Evolutionary conservation across 257 asterid genomes (phyloP), one percentile per base, ranked within the genome.

Genomic region (Cinchona pubescens): DNA sequence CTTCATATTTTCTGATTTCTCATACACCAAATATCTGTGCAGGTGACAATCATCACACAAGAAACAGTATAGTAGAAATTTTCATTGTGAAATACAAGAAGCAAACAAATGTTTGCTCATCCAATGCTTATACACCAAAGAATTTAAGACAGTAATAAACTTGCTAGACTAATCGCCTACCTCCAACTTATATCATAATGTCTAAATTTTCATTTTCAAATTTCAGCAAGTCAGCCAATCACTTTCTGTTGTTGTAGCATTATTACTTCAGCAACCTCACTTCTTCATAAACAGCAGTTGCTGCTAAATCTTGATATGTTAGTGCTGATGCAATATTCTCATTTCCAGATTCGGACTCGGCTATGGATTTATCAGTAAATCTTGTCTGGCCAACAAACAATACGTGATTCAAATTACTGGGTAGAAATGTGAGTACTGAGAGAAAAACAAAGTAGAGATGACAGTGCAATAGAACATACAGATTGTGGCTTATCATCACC

Each of bases 381-480:
- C 37, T 71, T 73, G 48, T 38, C 85, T 81, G 85, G 16, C 51
- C 76, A 75, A 64, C 46, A 68, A 66, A 73, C 48, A 53, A 65
- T 45, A 66, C 3, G 21, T 43, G 46, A 43, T n/a, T 10, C 19
- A 9, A 9, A 3, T 7, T 27, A 7, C 19, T n/a, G 5, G 1
- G 38, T 6, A 30, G 5, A 23, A 37, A 14, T 18, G 15, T 10
- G 19, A 68, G 30, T 5, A 11, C 46, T 8, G 69, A 37, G 15
- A 16, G 18, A 35, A 18, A 67, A 43, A 18, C 14, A n/a, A 21
- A 19, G 8, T 2, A 51, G 46, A 27, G 19, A 1, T 25, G 29
- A 61, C 1, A 12, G 46, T 25, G 37, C 30, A 61, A 35, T 25
- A 3, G 16, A 42, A 53, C 69, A 48, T 76, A 82, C 83, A 30